These are phyloP conservation scores for Penicillium canariense DNA, from an alignment of 495 filamentous ascomycete genomes.

Conservation along the genomic window DNA sequence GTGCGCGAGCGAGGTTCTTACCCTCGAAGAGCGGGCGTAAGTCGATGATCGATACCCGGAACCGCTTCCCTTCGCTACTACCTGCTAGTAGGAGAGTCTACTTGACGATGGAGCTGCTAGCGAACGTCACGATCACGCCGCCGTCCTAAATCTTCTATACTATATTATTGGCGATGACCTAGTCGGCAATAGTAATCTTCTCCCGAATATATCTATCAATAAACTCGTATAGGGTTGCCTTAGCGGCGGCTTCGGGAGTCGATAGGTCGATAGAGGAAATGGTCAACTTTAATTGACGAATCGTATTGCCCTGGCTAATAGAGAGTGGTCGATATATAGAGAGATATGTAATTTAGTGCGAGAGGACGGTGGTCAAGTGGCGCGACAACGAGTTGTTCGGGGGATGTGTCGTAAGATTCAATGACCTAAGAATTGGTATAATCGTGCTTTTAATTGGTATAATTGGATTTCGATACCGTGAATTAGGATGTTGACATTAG, in stretches of 20 bases:
- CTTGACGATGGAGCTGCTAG: slow-evolving; percentile 82
- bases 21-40: slow-evolving; percentile 79
- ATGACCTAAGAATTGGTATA: too few species aligned
- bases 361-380: slow-evolving; percentile 89
- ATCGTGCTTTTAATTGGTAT: too few species aligned
- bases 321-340: slow-evolving; percentile 89
- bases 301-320: slow-evolving; percentile 92
- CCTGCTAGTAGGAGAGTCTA: slow-evolving; percentile 74
- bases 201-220: slow-evolving; percentile 92
- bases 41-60: slow-evolving; percentile 84
- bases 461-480: too few species aligned
- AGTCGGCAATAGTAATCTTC: slow-evolving; percentile 80
- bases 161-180: slow-evolving; percentile 75
- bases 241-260: slow-evolving; percentile 72
- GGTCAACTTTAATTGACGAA: slow-evolving; percentile 85
- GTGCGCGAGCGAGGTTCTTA: slow-evolving; percentile 64
- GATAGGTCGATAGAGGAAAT: slow-evolving; percentile 84
- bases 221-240: slow-evolving; percentile 66
- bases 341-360: slow-evolving; percentile 91
- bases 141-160: slow-evolving; percentile 70
- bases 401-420: slow-evolving; percentile 85
- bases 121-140: slow-evolving; percentile 84
- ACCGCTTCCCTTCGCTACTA: slow-evolving; percentile 62
- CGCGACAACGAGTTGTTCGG: slow-evolving; percentile 76
- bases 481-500: too few species aligned